A percentile compares a stretch with the other conserved stretches of the same genome.
Evolutionary conservation across 257 asterid species (phyloP).

Genomic region (Lycium barbarum): DNA sequence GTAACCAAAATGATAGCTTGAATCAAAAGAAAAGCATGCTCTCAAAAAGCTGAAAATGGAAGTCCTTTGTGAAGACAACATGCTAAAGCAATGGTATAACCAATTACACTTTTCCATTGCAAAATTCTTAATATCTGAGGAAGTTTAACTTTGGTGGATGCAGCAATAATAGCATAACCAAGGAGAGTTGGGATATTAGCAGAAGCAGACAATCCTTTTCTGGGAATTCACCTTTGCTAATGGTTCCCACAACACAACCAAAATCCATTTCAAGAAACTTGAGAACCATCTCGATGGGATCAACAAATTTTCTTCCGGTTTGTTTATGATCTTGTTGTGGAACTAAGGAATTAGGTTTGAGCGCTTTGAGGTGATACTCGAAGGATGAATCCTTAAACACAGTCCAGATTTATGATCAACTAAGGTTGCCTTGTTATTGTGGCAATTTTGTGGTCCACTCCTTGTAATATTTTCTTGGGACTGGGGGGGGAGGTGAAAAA

Average conservation of each 20-base stretch:
- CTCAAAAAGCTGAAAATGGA: slow-evolving; percentile 94
- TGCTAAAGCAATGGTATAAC: slow-evolving; percentile 94
- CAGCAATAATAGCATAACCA: slow-evolving; percentile 88
- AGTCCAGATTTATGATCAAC: background rate
- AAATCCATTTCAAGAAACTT: slow-evolving; percentile 80
- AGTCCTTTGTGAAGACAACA: slow-evolving; percentile 96
- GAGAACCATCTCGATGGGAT: slow-evolving; percentile 31
- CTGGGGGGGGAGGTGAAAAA: background rate
- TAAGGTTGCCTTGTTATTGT: background rate
- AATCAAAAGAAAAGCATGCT: slow-evolving; percentile 78
- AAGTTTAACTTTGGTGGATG: slow-evolving; percentile 90
- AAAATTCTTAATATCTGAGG: slow-evolving; percentile 86
- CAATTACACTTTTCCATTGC: slow-evolving; percentile 67
- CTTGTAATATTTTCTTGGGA: background rate
- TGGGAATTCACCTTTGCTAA: slow-evolving; percentile 74
- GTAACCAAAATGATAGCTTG: slow-evolving; percentile 81
- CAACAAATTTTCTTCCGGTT: background rate
- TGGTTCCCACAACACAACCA: slow-evolving; percentile 73
- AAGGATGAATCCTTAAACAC: background rate
- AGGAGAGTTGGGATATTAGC: slow-evolving; percentile 70
- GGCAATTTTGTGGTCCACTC: background rate
- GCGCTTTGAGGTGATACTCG: background rate
- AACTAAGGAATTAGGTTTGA: background rate
- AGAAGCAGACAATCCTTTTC: slow-evolving; percentile 86
- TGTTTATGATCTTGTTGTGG: background rate